Percentiles rank a stretch among this genome's conserved stretches.
phyloP scores from a whole-genome alignment of 768 basidiomycete species.

The Leccinellum luteum region DNA sequence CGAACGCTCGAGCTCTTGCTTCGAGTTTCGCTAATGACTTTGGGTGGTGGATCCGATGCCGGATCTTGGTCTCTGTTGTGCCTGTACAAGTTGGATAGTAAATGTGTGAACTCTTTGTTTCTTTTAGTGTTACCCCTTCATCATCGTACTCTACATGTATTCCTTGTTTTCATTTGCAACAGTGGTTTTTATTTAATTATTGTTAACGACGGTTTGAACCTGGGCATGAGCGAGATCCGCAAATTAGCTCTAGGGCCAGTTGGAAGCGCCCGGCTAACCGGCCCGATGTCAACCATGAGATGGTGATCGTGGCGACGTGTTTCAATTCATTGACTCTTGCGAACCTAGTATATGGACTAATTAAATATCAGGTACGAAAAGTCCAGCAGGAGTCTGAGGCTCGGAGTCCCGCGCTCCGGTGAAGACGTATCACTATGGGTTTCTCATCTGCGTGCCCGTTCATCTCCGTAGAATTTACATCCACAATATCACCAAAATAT shows the following conservation, averaged over 20 bases:
- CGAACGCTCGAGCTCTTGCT: slow-evolving; percentile 68
- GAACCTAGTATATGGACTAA: too few species aligned
- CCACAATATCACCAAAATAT: too few species aligned
- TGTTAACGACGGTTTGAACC: background rate
- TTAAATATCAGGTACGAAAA: too few species aligned
- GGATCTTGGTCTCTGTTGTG: slow-evolving; percentile 1
- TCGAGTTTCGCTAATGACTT: slow-evolving; percentile 75
- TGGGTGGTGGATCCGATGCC: slow-evolving; percentile 6
- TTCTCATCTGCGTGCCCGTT: too few species aligned
- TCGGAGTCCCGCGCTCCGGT: too few species aligned
- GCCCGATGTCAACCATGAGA: background rate
- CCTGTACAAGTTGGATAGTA: slow-evolving; percentile 11
- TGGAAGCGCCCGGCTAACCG: background rate
- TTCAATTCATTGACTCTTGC: too few species aligned
- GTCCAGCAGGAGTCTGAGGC: too few species aligned
- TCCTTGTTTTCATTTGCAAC: slow-evolving; percentile 8
- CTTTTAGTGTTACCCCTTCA: slow-evolving; percentile 20
- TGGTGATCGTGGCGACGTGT: too few species aligned
- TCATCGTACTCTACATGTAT: slow-evolving; percentile 17
- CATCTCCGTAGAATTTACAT: too few species aligned
- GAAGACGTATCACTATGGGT: too few species aligned
- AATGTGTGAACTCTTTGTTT: slow-evolving; percentile 13
- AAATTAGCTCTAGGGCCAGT: background rate
- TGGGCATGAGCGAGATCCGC: background rate
- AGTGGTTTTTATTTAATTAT: background rate